Conservation (phyloP, 2,329 filamentous ascomycete species). For the Pyricularia sp. region DNA sequence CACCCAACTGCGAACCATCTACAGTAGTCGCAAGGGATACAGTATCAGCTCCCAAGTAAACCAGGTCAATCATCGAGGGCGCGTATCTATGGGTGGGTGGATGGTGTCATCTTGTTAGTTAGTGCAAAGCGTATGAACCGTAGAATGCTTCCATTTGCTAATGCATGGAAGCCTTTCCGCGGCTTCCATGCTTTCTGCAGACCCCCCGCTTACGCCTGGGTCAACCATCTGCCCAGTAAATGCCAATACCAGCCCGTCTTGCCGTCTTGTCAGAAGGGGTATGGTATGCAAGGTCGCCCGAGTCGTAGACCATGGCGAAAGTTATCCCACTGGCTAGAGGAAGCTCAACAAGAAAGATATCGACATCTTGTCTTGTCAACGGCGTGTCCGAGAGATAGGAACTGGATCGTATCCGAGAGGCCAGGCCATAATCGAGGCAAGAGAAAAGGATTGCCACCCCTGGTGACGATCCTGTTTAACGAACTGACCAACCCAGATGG, state of each 20-base stretch:
- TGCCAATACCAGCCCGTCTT: not conserved
- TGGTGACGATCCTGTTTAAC: not conserved
- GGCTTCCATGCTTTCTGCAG: conserved; percentile 1
- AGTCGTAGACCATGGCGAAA: not conserved
- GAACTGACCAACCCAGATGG: not conserved
- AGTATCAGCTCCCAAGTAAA: not conserved
- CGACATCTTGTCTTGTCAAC: not conserved
- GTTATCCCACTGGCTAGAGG: too few relatives aligned
- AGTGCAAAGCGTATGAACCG: not conserved
- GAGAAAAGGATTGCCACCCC: not conserved
- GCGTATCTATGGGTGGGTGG: not conserved
- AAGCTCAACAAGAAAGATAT: not conserved
- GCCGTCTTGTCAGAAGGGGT: not conserved
- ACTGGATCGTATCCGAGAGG: not conserved
- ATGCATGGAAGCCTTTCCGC: conserved; percentile 5
- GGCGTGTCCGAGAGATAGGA: not conserved
- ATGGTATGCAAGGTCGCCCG: not conserved
- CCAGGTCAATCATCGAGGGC: not conserved
- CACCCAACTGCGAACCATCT: not conserved
- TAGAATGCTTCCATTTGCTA: not conserved
- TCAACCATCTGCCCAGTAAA: not conserved
- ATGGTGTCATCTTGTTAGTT: not conserved
- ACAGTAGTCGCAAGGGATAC: too few relatives aligned
- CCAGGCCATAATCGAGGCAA: not conserved
- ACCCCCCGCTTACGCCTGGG: not conserved